Percentiles rank a stretch among this genome's conserved stretches.
Conservation (phyloP, 176 grass and related monocot genomes). For the Oryza nivara region DNA sequence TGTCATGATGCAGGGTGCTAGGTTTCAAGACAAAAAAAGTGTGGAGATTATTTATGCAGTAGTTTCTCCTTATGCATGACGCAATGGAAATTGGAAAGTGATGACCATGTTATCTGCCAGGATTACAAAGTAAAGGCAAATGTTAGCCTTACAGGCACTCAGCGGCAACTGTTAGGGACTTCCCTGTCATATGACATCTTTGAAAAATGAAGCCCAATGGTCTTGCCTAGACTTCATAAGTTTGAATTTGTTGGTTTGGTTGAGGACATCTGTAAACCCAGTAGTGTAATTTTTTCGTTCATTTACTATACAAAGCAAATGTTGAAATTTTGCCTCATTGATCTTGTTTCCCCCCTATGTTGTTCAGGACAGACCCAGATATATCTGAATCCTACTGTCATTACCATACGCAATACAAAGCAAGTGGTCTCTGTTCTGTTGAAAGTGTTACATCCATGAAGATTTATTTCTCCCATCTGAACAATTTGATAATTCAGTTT, state of each 20-base stretch:
- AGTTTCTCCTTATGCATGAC: slow-evolving; percentile 24
- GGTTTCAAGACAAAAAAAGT: slow-evolving; percentile 40
- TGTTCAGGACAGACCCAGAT: not conserved
- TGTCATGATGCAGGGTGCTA: slow-evolving; percentile 30
- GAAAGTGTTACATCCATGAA: not conserved
- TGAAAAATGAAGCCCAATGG: slow-evolving; percentile 39
- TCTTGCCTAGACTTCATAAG: slow-evolving; percentile 41
- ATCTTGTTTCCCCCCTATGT: not conserved
- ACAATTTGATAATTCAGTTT: not conserved
- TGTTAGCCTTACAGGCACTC: slow-evolving; percentile 18
- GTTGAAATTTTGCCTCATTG: slow-evolving; percentile 13
- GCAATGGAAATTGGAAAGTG: slow-evolving; percentile 27
- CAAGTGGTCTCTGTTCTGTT: not conserved
- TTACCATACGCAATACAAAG: not conserved
- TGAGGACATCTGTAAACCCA: slow-evolving; percentile 48
- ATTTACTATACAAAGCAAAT: slow-evolving; percentile 55
- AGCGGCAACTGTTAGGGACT: slow-evolving; percentile 1
- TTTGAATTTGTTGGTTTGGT: slow-evolving; percentile 54
- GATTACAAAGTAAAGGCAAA: slow-evolving; percentile 15
- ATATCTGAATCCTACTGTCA: slow-evolving; percentile 27
- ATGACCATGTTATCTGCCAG: slow-evolving; percentile 29
- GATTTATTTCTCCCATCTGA: not conserved
- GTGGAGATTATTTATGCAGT: slow-evolving; percentile 39
- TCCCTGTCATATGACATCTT: slow-evolving; percentile 38
- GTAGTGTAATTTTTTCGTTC: slow-evolving; percentile 56